phyloP scores from a whole-genome alignment of 2,329 filamentous ascomycete species.

The Botrytis squamosa region DNA sequence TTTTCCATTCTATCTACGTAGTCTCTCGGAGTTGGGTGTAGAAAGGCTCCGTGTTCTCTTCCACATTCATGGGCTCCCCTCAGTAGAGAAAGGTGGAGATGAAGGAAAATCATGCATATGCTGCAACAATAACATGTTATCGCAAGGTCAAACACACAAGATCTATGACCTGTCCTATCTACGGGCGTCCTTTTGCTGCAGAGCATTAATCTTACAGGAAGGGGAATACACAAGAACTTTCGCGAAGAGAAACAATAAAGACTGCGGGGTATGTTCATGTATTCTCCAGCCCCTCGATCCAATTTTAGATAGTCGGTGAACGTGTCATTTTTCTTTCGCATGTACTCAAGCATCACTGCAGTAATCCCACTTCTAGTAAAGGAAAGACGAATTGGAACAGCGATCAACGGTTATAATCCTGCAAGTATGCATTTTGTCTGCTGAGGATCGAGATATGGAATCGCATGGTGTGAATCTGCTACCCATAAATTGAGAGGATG shows the following conservation, averaged over 20 bases:
- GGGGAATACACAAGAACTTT: conserved; percentile 11
- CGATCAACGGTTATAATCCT: background rate
- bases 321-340: conserved; percentile 3
- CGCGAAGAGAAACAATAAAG: conserved; percentile 16
- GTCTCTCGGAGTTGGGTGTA: background rate
- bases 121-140: conserved; percentile 1
- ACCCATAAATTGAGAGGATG: background rate
- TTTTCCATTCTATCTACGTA: background rate
- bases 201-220: background rate
- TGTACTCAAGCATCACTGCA: background rate
- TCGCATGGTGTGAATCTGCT: background rate
- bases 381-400: background rate
- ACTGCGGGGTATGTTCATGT: conserved; percentile 22
- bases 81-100: background rate
- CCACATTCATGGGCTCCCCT: background rate
- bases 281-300: conserved; percentile 10
- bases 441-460: conserved; percentile 1
- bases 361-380: background rate
- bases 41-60: background rate
- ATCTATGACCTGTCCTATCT: background rate
- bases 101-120: background rate
- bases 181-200: background rate
- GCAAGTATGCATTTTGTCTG: background rate
- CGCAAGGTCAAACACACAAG: background rate
- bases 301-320: conserved; percentile 20